Conservation (phyloP, 352 stramenopile genomes). For the Globisporangium rhizosaccharum region DNA sequence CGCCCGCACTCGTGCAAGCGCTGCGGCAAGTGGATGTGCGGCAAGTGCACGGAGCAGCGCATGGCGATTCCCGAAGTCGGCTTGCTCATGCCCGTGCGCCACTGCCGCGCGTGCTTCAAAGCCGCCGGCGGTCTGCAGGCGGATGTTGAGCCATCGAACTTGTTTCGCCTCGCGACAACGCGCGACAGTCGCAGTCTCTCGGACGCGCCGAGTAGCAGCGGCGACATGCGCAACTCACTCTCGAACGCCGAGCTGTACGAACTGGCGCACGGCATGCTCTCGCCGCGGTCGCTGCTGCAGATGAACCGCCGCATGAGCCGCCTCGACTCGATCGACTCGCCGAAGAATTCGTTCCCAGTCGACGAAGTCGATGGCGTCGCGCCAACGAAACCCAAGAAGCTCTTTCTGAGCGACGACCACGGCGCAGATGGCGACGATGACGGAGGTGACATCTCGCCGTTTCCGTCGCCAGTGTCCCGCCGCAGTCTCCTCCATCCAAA, state of each 20-base stretch:
- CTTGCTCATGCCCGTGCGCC: slow-evolving; percentile 68
- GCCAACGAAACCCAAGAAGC: slow-evolving; percentile 1
- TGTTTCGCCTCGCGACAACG: slow-evolving; percentile 36
- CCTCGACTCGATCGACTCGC: slow-evolving; percentile 74
- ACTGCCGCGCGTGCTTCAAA: slow-evolving; percentile 76
- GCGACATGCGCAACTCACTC: slow-evolving; percentile 23
- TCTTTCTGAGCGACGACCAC: slow-evolving; percentile 16
- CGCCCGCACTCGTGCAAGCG: slow-evolving; percentile 80
- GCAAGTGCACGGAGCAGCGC: slow-evolving; percentile 74
- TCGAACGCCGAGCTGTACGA: slow-evolving; percentile 80
- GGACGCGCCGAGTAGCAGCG: slow-evolving; percentile 14
- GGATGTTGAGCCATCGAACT: slow-evolving; percentile 57
- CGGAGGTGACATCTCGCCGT: slow-evolving; percentile 14
- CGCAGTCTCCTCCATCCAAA: slow-evolving; percentile 19
- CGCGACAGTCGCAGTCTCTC: slow-evolving; percentile 3
- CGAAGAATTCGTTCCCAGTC: slow-evolving; percentile 34
- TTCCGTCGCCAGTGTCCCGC: slow-evolving; percentile 14
- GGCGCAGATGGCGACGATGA: slow-evolving; percentile 5
- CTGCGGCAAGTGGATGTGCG: slow-evolving; percentile 82
- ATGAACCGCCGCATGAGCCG: slow-evolving; percentile 62
- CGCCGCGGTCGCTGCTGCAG: slow-evolving; percentile 54
- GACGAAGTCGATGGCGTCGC: slow-evolving; percentile 27
- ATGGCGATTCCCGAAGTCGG: slow-evolving; percentile 80
- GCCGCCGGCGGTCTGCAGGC: slow-evolving; percentile 56
- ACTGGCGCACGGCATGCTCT: slow-evolving; percentile 72